Conservation (phyloP, 2,329 filamentous ascomycete species). For the Elsinoe ampelina region DNA sequence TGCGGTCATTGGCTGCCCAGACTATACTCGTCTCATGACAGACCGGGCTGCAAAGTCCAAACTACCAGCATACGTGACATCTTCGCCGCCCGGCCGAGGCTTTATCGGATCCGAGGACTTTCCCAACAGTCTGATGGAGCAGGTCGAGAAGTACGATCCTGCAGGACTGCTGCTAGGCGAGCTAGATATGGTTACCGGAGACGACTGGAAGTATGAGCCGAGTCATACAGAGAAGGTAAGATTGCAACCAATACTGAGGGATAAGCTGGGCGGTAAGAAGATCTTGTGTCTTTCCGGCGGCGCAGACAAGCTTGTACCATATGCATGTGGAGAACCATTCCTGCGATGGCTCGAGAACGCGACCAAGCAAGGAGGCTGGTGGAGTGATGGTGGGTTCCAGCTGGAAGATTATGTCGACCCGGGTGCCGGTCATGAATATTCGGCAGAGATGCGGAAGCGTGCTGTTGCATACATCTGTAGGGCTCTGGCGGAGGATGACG, state of each 20-base stretch:
- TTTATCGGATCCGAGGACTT: constrained; percentile 76
- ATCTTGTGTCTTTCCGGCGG: constrained; percentile 57
- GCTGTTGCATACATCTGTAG: constrained; percentile 53
- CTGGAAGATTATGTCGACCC: constrained; percentile 60
- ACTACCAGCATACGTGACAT: constrained; percentile 49
- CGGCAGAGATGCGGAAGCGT: constrained; percentile 55
- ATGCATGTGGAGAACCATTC: constrained; percentile 51
- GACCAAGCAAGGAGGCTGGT: constrained; percentile 39
- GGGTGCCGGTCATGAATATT: constrained; percentile 61
- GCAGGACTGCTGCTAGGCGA: constrained; percentile 57
- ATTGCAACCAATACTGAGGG: constrained; percentile 27
- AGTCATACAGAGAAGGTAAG: constrained; percentile 38
- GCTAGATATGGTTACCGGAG: constrained; percentile 23
- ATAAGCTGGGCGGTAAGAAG: constrained; percentile 47
- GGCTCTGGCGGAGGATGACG: constrained; percentile 25
- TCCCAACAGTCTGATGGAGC: constrained; percentile 55
- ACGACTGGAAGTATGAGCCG: constrained; percentile 25
- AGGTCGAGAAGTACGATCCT: constrained; percentile 61
- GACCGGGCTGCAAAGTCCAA: constrained; percentile 68
- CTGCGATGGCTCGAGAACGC: constrained; percentile 52
- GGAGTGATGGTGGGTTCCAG: constrained; percentile 44
- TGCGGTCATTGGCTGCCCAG: constrained; percentile 78
- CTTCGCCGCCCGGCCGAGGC: constrained; percentile 45
- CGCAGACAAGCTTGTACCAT: constrained; percentile 64
- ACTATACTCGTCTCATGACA: constrained; percentile 71